A percentile compares a stretch with the other conserved stretches of the same genome.
phyloP scores from a whole-genome alignment of 148 eudicot genomes.

The Vaccinium myrtillus region DNA sequence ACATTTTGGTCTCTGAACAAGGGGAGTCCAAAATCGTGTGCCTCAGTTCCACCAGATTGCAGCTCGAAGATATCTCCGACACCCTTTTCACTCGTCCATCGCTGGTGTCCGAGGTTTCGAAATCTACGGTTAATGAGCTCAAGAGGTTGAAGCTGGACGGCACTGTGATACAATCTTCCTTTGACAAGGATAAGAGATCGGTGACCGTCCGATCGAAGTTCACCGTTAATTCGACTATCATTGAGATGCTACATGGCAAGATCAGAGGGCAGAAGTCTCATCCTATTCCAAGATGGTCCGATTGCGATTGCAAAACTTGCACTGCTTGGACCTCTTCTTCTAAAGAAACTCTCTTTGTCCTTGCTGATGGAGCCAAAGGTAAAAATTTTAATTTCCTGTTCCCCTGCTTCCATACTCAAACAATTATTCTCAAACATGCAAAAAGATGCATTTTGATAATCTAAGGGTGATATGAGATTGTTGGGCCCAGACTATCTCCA shows the following conservation, averaged over 20 bases:
- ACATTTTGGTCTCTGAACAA: conserved; percentile 65
- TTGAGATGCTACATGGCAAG: conserved; percentile 71
- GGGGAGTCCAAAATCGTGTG: conserved; percentile 58
- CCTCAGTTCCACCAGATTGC: conserved; percentile 47
- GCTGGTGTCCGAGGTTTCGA: conserved; percentile 57
- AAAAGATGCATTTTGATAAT: background rate
- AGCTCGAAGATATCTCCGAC: conserved; percentile 82
- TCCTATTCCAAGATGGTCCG: conserved; percentile 85
- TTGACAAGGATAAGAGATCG: conserved; percentile 5
- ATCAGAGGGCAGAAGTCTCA: conserved; percentile 39
- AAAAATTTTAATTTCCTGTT: background rate
- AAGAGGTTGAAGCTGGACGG: background rate
- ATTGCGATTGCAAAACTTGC: conserved; percentile 78
- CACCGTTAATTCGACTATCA: conserved; percentile 56
- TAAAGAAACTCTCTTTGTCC: conserved; percentile 62
- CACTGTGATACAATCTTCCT: conserved; percentile 1
- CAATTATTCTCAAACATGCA: background rate
- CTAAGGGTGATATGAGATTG: background rate
- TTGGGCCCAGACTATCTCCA: no score
- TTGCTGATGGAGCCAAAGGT: conserved; percentile 66
- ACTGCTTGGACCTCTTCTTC: conserved; percentile 57
- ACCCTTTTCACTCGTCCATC: conserved; percentile 77
- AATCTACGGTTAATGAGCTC: conserved; percentile 39
- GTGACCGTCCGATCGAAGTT: conserved; percentile 31
- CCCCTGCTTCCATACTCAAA: background rate